These are phyloP conservation scores for Botryosphaeria dothidea DNA, from an alignment of 2,329 filamentous ascomycete species.

Conservation along the genomic window DNA sequence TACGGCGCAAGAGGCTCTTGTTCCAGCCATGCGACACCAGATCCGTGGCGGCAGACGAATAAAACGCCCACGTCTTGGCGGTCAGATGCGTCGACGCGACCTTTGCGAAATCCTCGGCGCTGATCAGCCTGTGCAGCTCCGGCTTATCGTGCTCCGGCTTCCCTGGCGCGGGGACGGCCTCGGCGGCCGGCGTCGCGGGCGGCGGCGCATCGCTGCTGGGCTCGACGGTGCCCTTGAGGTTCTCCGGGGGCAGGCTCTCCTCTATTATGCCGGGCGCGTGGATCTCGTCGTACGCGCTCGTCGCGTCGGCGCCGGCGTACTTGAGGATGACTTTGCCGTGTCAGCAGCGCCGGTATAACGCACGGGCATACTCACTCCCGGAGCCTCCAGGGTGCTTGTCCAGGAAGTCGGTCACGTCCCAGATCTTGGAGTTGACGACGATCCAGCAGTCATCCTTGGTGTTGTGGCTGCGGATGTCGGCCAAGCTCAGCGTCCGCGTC, in stretches of 20 bases:
- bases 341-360: background rate
- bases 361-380: slow-evolving; percentile 16
- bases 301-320: slow-evolving; percentile 38
- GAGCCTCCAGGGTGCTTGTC: slow-evolving; percentile 63
- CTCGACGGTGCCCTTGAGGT: slow-evolving; percentile 54
- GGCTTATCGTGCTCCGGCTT: slow-evolving; percentile 33
- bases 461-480: slow-evolving; percentile 36
- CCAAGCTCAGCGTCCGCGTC: slow-evolving; percentile 20
- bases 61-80: slow-evolving; percentile 36
- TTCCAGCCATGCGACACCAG: slow-evolving; percentile 34
- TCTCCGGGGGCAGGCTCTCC: slow-evolving; percentile 44
- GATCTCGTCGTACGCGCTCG: slow-evolving; percentile 55
- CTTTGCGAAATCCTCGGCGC: slow-evolving; percentile 34
- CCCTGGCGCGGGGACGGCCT: slow-evolving; percentile 36
- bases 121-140: slow-evolving; percentile 30
- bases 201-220: slow-evolving; percentile 48
- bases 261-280: slow-evolving; percentile 51
- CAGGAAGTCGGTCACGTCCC: slow-evolving; percentile 66
- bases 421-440: slow-evolving; percentile 66
- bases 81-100: slow-evolving; percentile 34
- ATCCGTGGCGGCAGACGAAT: slow-evolving; percentile 36
- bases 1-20: slow-evolving; percentile 35
- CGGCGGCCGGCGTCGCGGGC: slow-evolving; percentile 24
- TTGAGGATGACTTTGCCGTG: slow-evolving; percentile 22
- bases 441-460: slow-evolving; percentile 57